Base-by-base conservation (phyloP, 2,329 filamentous ascomycete species). In the Chaetomiaceae sp. region DNA sequence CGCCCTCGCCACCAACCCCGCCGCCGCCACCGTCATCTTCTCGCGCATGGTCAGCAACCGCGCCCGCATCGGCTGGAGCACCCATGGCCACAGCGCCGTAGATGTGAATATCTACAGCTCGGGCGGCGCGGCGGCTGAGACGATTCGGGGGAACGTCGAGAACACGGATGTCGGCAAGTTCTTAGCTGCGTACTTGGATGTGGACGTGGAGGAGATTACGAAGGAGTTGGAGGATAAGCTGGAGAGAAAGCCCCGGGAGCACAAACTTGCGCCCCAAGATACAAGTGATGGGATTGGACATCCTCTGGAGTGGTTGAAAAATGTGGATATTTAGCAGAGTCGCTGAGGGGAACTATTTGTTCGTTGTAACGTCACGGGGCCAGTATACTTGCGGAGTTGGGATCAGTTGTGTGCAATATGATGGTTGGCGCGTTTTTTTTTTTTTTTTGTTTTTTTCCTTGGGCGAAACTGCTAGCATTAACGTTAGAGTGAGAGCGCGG, bases 51-150 rank as follows among this genome's bases (percentile, higher is more conserved):
- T 97, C 61, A 95, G 89, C 61, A 80, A 87, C 4, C 83, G 94
- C 55, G 89, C 91, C 1, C 90, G 95, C 65, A 82, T 96, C 38
- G 95, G 94, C 13, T 99, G 94, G 94, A 86, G 82, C 58, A 96
- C 91, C 0, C 92, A 96, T 68, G 94, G 94, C 25, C 94, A 99
- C 72, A 87, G 86, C 18, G 94, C 86, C 47, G 90, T 94, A 7
- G 94, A 99, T 67, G 94, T 99, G 44, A 99, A 99, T 69, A 89
- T 99, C 61, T 99, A 97, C 72, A 86, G 88, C 48, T 91, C 87
- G 0, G 77, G 78, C 41, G 84, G 88, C 3, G 77, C 81, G 0
- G 77, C 80, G 33, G 81, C 85, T 0, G 77, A 80, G 38, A 75
- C 78, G 13, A 76, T 96, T 6, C 74, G 81, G 3, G 92, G 92